Evolutionary conservation across 1,284 basidiomycete genomes (phyloP), one percentile per base, ranked within the genome.

Genomic region (Moesziomyces sp.): DNA sequence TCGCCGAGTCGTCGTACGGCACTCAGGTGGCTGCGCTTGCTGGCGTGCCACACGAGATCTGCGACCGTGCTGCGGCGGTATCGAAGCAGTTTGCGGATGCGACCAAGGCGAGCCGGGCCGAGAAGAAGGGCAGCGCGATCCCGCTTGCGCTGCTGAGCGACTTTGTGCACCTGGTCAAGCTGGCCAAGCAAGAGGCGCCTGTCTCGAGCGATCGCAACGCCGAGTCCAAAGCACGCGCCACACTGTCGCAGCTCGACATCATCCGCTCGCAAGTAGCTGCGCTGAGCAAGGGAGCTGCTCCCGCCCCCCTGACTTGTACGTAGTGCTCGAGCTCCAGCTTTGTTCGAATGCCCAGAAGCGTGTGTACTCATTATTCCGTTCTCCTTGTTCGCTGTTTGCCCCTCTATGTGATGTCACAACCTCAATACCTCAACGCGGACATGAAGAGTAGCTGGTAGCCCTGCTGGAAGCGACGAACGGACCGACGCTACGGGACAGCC

Each of bases 1-100:
- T 91, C 43, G 95, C 95, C 1, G 90, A 91, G 59, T 93, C 92
- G 5, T 96, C 93, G 1, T 97, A 97, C 81, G 95, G 82, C 28
- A 84, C 81, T 5, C 79, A 84, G 53, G 82, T 84, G 28, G 82
- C 82, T 6, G 78, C 76, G 3, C 70, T 84, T 5, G 82, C 82
- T 2, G 82, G 82, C 10, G 79, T 84, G 33, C 82, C 80, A 14
- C 57, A 63, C 43, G 74, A 61, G 38, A 78, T 84, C 46, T 83
- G 81, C 63, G 73, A 78, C 24, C 76, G 82, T 21, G 82, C 82
- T n/a, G 69, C 74, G 5, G 54, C 40, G 3, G 76, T 84, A 26
- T 81, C 82, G 21, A 62, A 65, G 45, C 72, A 80, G 26, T 84
- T 84, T 46, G 68, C 74, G 23, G 70, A 74, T 42, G 71, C 72